Base-by-base conservation (phyloP, 106 monocot species). In the Acorus calamus region DNA sequence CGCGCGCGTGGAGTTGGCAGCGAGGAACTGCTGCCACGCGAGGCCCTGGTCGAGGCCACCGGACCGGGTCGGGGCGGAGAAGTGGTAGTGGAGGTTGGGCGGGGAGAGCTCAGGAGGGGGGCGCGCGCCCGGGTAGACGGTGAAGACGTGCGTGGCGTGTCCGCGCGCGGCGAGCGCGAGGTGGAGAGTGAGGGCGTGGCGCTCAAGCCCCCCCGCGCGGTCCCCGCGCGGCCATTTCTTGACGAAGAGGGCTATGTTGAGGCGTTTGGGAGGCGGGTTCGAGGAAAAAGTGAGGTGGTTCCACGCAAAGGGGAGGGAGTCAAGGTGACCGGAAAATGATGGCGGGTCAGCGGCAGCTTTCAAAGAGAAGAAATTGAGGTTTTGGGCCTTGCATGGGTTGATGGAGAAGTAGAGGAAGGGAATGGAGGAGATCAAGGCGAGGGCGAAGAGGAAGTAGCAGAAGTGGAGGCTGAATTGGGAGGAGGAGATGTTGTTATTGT, bases 191-290 rank as follows among this genome's bases (percentile, higher is more conserved):
- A 79, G 54, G 7, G 92, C 92, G 55, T 92, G 92, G 8, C 87
- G 81, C 70, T 92, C 92, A 48, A 92, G 87, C 5, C 92, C 92
- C 4, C 92, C 92, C 48, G 84, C 84, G 56, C 81, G 84, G 41
- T 65, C 70, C 4, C 56, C 61, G 6, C 60, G 72, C 0, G 92
- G 87, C 92, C 92, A 92, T 12, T 74, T 76, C 75, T 92, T 92
- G 54, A 84, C 82, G 72, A 92, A 92, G 61, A 92, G 72, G 8
- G 92, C 87, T 7, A 92, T 79, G 63, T 84, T 87, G 74, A 92
- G 84, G 69, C 46, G 62, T 11, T 55, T 67, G 5, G 62, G 69
- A 11, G 92, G 92, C 10, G 84, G 78, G 42, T 55, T 55, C 4
- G 63, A 47, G 50, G 87, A 76, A 80, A 87, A 92, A 11, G 72